phyloP scores from a whole-genome alignment of 2,329 filamentous ascomycete genomes.

The Chalara sp. region DNA sequence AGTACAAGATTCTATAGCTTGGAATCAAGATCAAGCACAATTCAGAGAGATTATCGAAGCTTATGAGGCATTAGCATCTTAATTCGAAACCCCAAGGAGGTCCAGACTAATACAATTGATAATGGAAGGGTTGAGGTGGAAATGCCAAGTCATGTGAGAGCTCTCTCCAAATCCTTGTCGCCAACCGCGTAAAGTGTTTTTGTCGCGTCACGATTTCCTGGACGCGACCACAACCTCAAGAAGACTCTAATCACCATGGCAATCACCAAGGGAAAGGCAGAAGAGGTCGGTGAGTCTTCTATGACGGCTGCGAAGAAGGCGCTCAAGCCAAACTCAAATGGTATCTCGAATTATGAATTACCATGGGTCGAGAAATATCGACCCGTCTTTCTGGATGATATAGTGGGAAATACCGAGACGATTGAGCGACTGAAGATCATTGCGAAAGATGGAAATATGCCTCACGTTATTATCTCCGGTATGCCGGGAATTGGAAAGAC shows the following conservation, averaged over 20 bases:
- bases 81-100: no score
- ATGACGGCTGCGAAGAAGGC: conserved; percentile 49
- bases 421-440: conserved; percentile 98
- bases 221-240: no score
- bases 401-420: conserved; percentile 96
- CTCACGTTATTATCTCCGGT: conserved; percentile 97
- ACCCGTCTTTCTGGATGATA: conserved; percentile 88
- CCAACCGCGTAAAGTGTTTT: not conserved
- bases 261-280: conserved; percentile 15
- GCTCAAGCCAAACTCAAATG: conserved; percentile 42
- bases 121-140: no score
- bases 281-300: conserved; percentile 52
- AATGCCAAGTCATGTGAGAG: no score
- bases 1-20: no score
- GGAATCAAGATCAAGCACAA: no score
- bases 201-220: not conserved
- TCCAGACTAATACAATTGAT: no score
- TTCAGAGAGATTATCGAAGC: no score
- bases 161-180: no score
- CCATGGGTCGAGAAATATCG: conserved; percentile 98
- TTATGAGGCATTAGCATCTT: no score
- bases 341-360: conserved; percentile 59
- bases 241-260: conserved; percentile 11
- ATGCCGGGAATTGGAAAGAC: conserved; percentile 99
- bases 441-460: conserved; percentile 98